phyloP scores from a whole-genome alignment of 805 yeast species.

The Candida insectorum region DNA sequence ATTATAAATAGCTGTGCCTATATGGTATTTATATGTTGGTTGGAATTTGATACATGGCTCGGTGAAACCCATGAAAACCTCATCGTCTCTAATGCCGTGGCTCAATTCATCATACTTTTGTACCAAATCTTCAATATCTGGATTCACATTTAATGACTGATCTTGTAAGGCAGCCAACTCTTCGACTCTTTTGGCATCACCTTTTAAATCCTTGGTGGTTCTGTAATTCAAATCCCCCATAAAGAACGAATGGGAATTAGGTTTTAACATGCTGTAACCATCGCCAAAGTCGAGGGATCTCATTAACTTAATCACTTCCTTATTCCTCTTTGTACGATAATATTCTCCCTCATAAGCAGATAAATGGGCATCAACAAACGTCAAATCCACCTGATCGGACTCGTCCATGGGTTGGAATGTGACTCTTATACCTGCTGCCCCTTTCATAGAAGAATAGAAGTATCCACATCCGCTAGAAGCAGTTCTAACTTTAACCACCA shows the following conservation, averaged over 20 bases:
- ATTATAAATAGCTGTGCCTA: conserved; percentile 51
- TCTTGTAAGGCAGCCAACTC: conserved; percentile 23
- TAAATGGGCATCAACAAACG: conserved; percentile 70
- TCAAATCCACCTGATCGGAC: conserved; percentile 34
- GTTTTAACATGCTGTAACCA: conserved; percentile 50
- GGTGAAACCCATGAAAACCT: conserved; percentile 56
- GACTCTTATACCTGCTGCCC: conserved; percentile 65
- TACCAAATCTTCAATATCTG: conserved; percentile 18
- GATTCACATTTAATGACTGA: conserved; percentile 13
- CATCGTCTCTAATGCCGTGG: conserved; percentile 35
- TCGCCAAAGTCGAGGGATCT: conserved; percentile 57
- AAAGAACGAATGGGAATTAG: conserved; percentile 58
- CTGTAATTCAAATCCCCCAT: conserved; percentile 89
- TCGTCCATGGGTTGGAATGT: conserved; percentile 21
- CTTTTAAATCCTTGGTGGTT: conserved; percentile 26
- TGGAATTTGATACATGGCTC: conserved; percentile 65
- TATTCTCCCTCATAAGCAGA: conserved; percentile 71
- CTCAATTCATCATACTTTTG: conserved; percentile 50
- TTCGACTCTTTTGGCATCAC: conserved; percentile 6
- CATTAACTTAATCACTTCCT: conserved; percentile 48
- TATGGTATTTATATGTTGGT: conserved; percentile 76
- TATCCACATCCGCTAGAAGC: conserved; percentile 53
- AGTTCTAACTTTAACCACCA: conserved; percentile 19
- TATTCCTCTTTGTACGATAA: conserved; percentile 47
- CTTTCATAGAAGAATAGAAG: conserved; percentile 65